Conservation (phyloP, 257 asterid genomes). For the Anisodus tanguticus region DNA sequence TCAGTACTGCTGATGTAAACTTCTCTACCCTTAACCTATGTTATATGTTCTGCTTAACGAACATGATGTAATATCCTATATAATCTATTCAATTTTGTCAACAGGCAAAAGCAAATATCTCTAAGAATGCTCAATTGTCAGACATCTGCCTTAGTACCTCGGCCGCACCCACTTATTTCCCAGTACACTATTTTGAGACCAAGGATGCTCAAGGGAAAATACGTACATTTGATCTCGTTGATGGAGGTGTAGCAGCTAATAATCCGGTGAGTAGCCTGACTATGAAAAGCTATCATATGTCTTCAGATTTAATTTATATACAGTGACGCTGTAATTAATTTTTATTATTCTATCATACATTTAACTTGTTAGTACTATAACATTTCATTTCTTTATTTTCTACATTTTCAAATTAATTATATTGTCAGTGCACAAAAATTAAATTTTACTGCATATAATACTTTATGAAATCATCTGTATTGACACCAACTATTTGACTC, state of each 20-base stretch:
- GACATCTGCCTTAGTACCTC: slow-evolving; percentile 67
- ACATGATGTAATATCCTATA: neutral
- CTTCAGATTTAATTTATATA: no score
- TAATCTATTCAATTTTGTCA: neutral
- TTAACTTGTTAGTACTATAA: no score
- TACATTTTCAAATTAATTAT: neutral
- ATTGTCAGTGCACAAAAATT: neutral
- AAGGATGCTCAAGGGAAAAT: slow-evolving; percentile 44
- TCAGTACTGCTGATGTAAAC: slow-evolving; percentile 55
- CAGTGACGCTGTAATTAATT: no score
- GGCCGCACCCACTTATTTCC: slow-evolving; percentile 69
- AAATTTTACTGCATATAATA: neutral
- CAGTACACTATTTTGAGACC: slow-evolving; percentile 67
- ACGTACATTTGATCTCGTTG: slow-evolving; percentile 53
- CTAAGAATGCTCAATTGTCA: slow-evolving; percentile 59
- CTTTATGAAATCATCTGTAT: neutral
- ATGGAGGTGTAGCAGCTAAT: slow-evolving; percentile 70
- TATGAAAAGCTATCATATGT: no score
- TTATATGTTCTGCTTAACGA: neutral
- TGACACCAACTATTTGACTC: neutral
- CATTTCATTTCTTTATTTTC: no score
- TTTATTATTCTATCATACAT: no score
- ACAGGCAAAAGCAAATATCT: slow-evolving; percentile 47
- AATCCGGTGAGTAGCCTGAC: slow-evolving; percentile 55
- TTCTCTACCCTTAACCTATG: neutral